phyloP scores from a whole-genome alignment of 2,329 filamentous ascomycete species.

The Microsporum ferrugineum region DNA sequence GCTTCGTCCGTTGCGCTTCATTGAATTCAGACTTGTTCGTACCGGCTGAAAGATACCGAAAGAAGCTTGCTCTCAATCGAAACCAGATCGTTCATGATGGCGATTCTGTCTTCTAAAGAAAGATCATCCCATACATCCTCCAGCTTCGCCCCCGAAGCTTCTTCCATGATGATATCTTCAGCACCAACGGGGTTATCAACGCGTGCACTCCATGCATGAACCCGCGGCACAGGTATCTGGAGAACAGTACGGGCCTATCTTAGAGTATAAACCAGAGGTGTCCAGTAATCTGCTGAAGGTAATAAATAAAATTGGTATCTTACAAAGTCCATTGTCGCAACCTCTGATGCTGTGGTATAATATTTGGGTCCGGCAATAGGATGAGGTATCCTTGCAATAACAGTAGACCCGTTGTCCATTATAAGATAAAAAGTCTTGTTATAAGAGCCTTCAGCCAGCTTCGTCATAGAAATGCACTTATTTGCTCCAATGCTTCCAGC shows the following conservation, averaged over 20 bases:
- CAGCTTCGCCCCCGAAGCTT: constrained; percentile 25
- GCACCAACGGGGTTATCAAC: constrained; percentile 29
- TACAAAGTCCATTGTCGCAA: constrained; percentile 15
- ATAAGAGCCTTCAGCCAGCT: constrained; percentile 29
- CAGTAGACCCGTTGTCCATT: constrained; percentile 17
- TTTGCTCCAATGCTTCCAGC: constrained; percentile 19
- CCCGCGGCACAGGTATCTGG: neutral
- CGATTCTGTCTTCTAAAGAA: constrained; percentile 20
- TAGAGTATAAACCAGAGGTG: neutral
- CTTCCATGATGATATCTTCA: constrained; percentile 36
- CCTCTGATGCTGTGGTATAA: constrained; percentile 13
- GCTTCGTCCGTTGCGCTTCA: neutral
- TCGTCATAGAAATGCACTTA: constrained; percentile 26
- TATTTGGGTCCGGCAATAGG: constrained; percentile 10
- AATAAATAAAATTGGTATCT: neutral
- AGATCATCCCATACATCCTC: constrained; percentile 20
- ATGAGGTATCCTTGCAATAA: constrained; percentile 14
- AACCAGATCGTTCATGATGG: constrained; percentile 18
- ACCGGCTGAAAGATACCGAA: constrained; percentile 14
- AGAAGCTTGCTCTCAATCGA: constrained; percentile 17
- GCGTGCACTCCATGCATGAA: constrained; percentile 6
- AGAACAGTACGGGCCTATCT: constrained; percentile 10
- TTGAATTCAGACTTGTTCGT: neutral
- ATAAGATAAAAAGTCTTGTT: constrained; percentile 27
- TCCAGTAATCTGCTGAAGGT: neutral